Base-by-base conservation (phyloP, 2,329 filamentous ascomycete genomes). In the Cladosporium sp. region DNA sequence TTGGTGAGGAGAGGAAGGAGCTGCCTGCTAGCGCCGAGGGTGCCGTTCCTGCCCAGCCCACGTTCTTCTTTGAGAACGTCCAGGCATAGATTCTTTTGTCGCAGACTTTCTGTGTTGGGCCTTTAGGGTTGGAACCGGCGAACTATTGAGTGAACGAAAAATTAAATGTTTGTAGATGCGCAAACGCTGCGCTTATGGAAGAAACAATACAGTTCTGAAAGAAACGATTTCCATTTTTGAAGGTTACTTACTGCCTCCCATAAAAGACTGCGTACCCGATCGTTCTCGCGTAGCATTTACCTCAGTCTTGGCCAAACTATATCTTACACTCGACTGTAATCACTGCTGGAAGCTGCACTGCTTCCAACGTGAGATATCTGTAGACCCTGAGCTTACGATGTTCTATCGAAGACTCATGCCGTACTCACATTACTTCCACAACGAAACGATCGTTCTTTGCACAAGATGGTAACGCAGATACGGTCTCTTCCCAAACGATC, bases 21-120 rank as follows among this genome's bases (percentile, higher is more conserved):
- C 74, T 91, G 65, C 82, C 88, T 2, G 82, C 81, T 1, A 77
- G 82, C 63, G 92, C 92, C 14, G 91, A 92, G 74, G 84, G 84
- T 71, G 92, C 94, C 6, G 88, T 95, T 66, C 94, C 94, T 15
- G 93, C 93, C 1, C 83, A 86, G 70, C 93, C 93, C 61, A 91
- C 87, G 51, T 97, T 96, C 80, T 83, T 87, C 73, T 96, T 97
- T 81, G 90, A 92, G 80, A 97, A 97, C 83, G 84, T 66, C 2
- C 28, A 62, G 59, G 44, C 6, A n/a, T 62, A 62, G 32, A 34
- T 47, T 8, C 12, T 3, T 44, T 24, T 24, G 12, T 4, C n/a
- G n/a, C n/a, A 1, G 41, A 15, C 41, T 21, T 47, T 11, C 8
- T 12, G 10, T 47, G 38, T 47, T 47, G n/a, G 41, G 41, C 21